Evolutionary conservation across 164 flowering plant genomes (phyloP), one percentile per base, ranked within the genome.

Genomic region (Brasenia schreberi): DNA sequence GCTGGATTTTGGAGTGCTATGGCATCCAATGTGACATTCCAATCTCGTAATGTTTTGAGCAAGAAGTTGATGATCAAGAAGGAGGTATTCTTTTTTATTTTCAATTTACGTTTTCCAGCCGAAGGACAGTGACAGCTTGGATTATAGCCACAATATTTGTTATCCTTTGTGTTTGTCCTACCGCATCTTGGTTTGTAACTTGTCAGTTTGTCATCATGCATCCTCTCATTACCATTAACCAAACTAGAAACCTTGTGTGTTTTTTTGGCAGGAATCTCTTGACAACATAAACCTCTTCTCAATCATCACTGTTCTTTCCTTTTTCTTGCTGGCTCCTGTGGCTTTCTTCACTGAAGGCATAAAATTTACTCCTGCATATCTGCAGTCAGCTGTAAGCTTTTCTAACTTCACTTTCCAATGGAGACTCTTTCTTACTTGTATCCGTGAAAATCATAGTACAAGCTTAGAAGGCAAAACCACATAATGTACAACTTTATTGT

Each of bases 1-100:
- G 84, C 88, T 71, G 97, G 97, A 4, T 94, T 94, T 77, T 88
- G 81, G 95, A 94, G 93, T 81, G 99, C 99, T 62, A 94, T 91
- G 97, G 97, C 99, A 70, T 94, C 99, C 61, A 94, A 94, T 72
- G 69, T 94, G 77, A 78, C 85, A 7, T 83, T 84, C 76, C 98
- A 94, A 74, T 89, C 98, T 42, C 91, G 97, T 61, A 94, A 94
- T 74, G 97, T 94, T 11, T 85, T 91, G 61, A 94, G 99, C 84
- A 94, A 94, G 70, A 94, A 86, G 72, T 75, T 94, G 73, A 91
- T 94, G 97, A 77, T 84, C 65, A 91, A 84, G 71, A 81, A 89
- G 77, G 95, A 94, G 89, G 98, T 90, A 81, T 73, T 14, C 5
- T 27, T 42, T 58, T 23, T 23, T 23, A 23, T 23, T 23, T 23